Evolutionary conservation across 768 basidiomycete species (phyloP), one percentile per base, ranked within the genome.

Genomic region (Hericium coralloides): DNA sequence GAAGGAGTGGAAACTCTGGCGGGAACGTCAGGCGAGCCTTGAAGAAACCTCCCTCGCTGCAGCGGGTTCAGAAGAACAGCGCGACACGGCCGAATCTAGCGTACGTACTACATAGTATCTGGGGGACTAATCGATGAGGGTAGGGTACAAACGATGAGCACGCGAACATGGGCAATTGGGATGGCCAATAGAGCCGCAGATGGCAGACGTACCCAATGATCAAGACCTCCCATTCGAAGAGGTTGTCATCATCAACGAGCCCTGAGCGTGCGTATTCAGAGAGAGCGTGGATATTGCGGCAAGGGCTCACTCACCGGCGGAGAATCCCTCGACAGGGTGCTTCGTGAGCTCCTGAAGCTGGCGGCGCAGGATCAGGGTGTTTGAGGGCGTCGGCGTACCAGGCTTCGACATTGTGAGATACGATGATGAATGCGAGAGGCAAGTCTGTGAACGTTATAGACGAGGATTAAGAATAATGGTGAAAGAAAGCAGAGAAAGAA

Each of bases 151-250:
- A 45, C 36, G 36, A 43, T 25, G 9, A 25, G 43, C 38, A 38
- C 9, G 18, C 14, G 47, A 37, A 36, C 12, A 18, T 15, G 23
- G 6, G 41, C 18, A 31, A 18, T 22, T 22, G 26, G 22, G 39
- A 6, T 22, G 12, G 22, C 22, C 5, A 41, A 38, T 15, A 45
- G 41, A 12, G 48, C 9, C 23, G 12, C 2, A 50, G 49, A 25
- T 50, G 26, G 17, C 37, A 22, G 49, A 72, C 83, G 58, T 61
- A 95, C 92, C 93, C 92, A 67, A 95, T 95, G 63, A 97, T 86
- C 68, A 97, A 77, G 66, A 98, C 80, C 63, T 97, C 94, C 97
- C 97, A 99, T 74, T 98, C 95, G 58, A 88, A 92, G 12, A 98
- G 74, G 73, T 98, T 95, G 71, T 84, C 80, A 58, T 98, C 95